Percentiles rank a stretch among this genome's conserved stretches.
These are phyloP conservation scores for Diaporthe sp. DNA, from an alignment of 2,329 filamentous ascomycete species.

Conservation along the genomic window DNA sequence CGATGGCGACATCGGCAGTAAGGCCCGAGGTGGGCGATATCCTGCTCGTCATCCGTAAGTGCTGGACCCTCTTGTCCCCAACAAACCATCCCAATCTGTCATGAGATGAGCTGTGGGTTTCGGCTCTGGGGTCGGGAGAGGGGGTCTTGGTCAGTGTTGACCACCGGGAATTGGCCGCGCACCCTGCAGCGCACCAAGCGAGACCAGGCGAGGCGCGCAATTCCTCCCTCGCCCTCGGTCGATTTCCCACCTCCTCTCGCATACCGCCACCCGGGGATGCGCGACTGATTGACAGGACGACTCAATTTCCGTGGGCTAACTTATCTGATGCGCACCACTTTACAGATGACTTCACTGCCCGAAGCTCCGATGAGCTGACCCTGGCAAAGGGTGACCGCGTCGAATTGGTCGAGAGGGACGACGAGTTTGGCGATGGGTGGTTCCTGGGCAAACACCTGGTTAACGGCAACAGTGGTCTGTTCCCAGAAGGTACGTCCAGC, in stretches of 20 bases:
- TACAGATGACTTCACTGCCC: constrained; percentile 89
- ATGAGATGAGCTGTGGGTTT: constrained; percentile 36
- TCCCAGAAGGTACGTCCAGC: constrained; percentile 77
- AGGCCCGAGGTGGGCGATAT: constrained; percentile 74
- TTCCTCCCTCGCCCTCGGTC: neutral
- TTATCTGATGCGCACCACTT: constrained; percentile 16
- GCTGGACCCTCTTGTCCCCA: constrained; percentile 11
- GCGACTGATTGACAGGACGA: constrained; percentile 30
- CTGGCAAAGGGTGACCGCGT: constrained; percentile 86
- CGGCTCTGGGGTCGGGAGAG: constrained; percentile 26
- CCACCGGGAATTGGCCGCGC: constrained; percentile 30
- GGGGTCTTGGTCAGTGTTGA: constrained; percentile 25
- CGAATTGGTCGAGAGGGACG: constrained; percentile 84
- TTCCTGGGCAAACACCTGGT: constrained; percentile 80
- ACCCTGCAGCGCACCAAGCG: constrained; percentile 11
- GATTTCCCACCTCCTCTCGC: constrained; percentile 25
- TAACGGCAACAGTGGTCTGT: constrained; percentile 80
- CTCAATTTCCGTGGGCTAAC: constrained; percentile 29
- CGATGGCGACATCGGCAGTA: constrained; percentile 46
- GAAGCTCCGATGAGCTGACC: constrained; percentile 92
- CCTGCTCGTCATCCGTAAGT: constrained; percentile 78
- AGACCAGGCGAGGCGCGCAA: constrained; percentile 14
- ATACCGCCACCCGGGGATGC: constrained; percentile 8
- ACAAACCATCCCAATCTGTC: constrained; percentile 29
- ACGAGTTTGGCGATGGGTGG: constrained; percentile 91